Evolutionary conservation across 2,329 filamentous ascomycete species (phyloP).

Genomic region (Emydomyces testavorans): DNA sequence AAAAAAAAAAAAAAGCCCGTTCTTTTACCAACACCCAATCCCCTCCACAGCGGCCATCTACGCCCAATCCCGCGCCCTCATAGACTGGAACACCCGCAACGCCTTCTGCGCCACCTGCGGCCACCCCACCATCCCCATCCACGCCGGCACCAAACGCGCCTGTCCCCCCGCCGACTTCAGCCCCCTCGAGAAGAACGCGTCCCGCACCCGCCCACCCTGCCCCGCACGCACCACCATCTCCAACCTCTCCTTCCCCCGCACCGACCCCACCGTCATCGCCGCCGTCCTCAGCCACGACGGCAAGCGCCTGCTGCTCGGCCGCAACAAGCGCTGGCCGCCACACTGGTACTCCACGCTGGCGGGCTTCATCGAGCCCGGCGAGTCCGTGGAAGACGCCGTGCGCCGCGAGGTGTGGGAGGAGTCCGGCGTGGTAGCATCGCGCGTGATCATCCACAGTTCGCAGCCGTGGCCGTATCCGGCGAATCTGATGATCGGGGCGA

Average conservation of each 20-base stretch:
- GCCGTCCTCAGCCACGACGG: conserved; percentile 76
- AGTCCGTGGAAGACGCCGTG: conserved; percentile 75
- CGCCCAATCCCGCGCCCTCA: conserved; percentile 72
- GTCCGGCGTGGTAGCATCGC: conserved; percentile 61
- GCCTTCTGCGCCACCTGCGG: conserved; percentile 87
- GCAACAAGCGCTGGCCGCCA: conserved; percentile 70
- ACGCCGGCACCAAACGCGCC: conserved; percentile 36
- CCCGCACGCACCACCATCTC: conserved; percentile 73
- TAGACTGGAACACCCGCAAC: conserved; percentile 92
- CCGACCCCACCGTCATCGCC: conserved; percentile 91
- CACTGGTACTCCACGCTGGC: conserved; percentile 83
- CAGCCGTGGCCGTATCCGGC: conserved; percentile 83
- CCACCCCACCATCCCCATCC: conserved; percentile 53
- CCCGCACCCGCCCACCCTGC: conserved; percentile 51
- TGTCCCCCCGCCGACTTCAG: conserved; percentile 37
- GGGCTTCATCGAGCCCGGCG: conserved; percentile 74
- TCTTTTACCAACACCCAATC: no score
- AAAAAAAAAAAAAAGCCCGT: no score
- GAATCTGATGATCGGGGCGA: conserved; percentile 74
- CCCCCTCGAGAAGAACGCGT: conserved; percentile 22
- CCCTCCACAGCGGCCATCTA: conserved; percentile 67
- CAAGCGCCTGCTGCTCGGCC: conserved; percentile 66
- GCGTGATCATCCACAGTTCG: conserved; percentile 70
- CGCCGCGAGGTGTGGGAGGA: conserved; percentile 80
- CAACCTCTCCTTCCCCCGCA: conserved; percentile 84